Evolutionary conservation across 1,284 basidiomycete genomes (phyloP), one percentile per base, ranked within the genome.

Genomic region (Marasmius fiardii): DNA sequence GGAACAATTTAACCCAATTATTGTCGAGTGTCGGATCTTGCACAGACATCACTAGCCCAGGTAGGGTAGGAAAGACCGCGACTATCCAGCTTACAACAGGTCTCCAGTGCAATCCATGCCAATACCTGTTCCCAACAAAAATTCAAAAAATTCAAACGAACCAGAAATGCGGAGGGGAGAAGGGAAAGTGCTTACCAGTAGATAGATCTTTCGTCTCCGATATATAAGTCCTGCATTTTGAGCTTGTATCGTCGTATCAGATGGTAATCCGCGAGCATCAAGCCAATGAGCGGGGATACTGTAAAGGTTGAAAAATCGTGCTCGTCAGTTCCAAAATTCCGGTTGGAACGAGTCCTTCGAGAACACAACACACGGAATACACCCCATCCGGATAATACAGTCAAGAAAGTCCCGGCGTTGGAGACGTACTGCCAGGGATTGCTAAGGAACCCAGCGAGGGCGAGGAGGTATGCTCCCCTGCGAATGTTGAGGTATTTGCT

Each of bases 261-360:
- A 21, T 61, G 58, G 56, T 63, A 63, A 35, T 63, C 61, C 18
- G 60, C 55, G 41, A 63, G 55, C 58, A 63, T 58, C 26, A 63
- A 45, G 7, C 61, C 61, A 14, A 55, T 59, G 45, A 63, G 58
- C 14, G 61, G 61, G 7, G 61, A 59, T 28, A 63, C 57, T 58
- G 26, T 12, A 16, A n/a, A 33, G 33, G 4, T n/a, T n/a, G n/a
- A 49, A 20, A 10, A n/a, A n/a, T 41, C 39, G 20, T 41, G 14
- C 14, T 41, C n/a, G 39, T 41, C 14, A n/a, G 1, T n/a, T n/a
- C 6, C 39, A 16, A 37, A 37, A 37, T 37, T 2, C 12, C 12
- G 12, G 35, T 41, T 16, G 14, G 20, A 16, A 41, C n/a, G n/a
- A n/a, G n/a, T n/a, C n/a, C n/a, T n/a, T n/a, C n/a, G n/a, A 53